Evolutionary conservation across 495 filamentous ascomycete genomes (phyloP), one percentile per base, ranked within the genome.

Genomic region (Cercophora sp.): DNA sequence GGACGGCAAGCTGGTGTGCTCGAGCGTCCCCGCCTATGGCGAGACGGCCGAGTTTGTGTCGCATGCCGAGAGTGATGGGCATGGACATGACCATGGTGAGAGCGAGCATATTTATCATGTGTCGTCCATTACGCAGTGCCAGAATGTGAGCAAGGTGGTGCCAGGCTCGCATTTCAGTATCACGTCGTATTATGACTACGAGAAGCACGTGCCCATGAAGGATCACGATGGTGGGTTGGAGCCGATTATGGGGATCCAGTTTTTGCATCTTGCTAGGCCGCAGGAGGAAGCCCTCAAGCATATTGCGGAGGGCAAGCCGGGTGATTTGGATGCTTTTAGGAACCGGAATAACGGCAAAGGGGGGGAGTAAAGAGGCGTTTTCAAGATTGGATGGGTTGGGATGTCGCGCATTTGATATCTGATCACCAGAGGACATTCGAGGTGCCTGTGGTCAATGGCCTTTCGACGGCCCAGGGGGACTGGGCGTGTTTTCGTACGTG

Each of bases 181-280:
- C 15, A 13, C 39, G 26, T 50, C 46, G 22, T 16, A 8, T 5
- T 56, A 56, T 22, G 46, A 51, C 15, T 50, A 50, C 46, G 27
- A 29, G 27, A 19, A 35, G 53, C 53, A 56, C 23, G 22, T 26
- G 20, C 26, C 37, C 2, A 45, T 45, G 46, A 29, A 26, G 46
- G 39, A 44, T 23, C 53, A 44, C 22, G 39, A 43, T 25, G 53
- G 53, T 5, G n/a, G 8, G 26, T 24, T 35, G 27, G 53, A 56
- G 46, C 25, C 36, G 4, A 45, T 56, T 16, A 56, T 56, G 53
- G 53, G 18, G 26, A 56, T 56, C 19, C 45, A 50, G 47, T 56
- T 56, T 22, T 23, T 56, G 53, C 47, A 56, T 4, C 27, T 56
- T 11, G 53, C 45, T 4, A n/a, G 53, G n/a, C 46, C 46, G 18